Conservation (phyloP, 805 yeast species). For the Ogataea ganodermae region DNA sequence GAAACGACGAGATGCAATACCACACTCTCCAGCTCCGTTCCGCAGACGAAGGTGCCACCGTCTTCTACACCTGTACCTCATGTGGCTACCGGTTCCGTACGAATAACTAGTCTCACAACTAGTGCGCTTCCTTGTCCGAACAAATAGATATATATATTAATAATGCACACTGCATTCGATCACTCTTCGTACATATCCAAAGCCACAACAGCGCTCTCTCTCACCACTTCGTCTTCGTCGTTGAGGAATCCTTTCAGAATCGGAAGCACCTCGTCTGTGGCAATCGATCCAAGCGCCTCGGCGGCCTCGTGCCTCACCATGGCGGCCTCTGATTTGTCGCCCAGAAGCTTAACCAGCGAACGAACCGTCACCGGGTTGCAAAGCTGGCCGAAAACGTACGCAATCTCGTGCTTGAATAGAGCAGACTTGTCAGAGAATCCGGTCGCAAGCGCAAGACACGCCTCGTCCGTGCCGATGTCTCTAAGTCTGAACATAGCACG, state of each 20-base stretch:
- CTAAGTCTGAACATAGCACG: slow-evolving; percentile 98
- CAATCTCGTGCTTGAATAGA: slow-evolving; percentile 94
- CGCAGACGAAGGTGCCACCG: slow-evolving; percentile 99
- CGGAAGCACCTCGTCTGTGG: slow-evolving; percentile 93
- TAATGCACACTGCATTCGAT: slow-evolving; percentile 1
- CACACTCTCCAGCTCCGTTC: slow-evolving; percentile 95
- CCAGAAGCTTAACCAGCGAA: slow-evolving; percentile 76
- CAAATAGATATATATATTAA: slow-evolving; percentile 2
- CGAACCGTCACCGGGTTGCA: slow-evolving; percentile 94
- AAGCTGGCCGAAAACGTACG: slow-evolving; percentile 96
- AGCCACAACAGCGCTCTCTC: slow-evolving; percentile 96
- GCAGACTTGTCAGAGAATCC: slow-evolving; percentile 93
- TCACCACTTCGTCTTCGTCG: slow-evolving; percentile 86
- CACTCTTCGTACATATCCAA: slow-evolving; percentile 96
- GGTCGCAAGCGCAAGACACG: slow-evolving; percentile 85
- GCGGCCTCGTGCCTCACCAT: slow-evolving; percentile 99
- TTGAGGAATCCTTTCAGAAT: slow-evolving; percentile 74
- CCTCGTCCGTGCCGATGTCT: slow-evolving; percentile 92
- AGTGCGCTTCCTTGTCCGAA: neutral
- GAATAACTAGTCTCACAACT: slow-evolving; percentile 67
- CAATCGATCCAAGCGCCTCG: slow-evolving; percentile 96
- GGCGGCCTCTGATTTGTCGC: slow-evolving; percentile 80
- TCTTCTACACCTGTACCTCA: slow-evolving; percentile 90
- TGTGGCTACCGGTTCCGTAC: slow-evolving; percentile 96
- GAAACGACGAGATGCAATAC: slow-evolving; percentile 96